These are phyloP conservation scores for Ceratocystis huliohia DNA, from an alignment of 2,329 filamentous ascomycete genomes.

Conservation along the genomic window DNA sequence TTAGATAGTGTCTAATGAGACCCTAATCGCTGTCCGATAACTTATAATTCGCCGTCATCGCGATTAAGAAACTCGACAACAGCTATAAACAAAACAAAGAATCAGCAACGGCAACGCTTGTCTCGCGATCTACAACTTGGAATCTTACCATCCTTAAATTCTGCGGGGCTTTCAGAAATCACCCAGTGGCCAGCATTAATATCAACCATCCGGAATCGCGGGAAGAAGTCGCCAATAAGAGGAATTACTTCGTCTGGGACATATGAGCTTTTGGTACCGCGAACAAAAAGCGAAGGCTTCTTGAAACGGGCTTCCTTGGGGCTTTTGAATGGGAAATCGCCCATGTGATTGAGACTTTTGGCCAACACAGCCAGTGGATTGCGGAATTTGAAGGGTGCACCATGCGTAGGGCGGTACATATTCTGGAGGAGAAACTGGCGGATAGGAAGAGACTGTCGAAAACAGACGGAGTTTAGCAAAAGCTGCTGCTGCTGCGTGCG, in stretches of 20 bases:
- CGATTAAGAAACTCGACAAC: slow-evolving; percentile 50
- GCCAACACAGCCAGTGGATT: slow-evolving; percentile 64
- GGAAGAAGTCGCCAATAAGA: slow-evolving; percentile 72
- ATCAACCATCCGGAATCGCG: slow-evolving; percentile 58
- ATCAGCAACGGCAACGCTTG: slow-evolving; percentile 2
- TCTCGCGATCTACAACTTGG: not conserved
- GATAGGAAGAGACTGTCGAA: slow-evolving; percentile 50
- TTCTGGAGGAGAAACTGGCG: slow-evolving; percentile 90
- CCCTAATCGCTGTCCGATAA: not conserved
- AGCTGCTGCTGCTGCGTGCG: too few relatives aligned
- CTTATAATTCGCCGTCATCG: slow-evolving; percentile 31
- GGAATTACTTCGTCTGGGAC: slow-evolving; percentile 69
- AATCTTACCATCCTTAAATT: slow-evolving; percentile 56
- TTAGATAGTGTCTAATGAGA: not conserved
- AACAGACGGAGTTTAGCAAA: not conserved
- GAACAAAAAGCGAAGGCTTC: slow-evolving; percentile 68
- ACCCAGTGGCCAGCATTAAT: slow-evolving; percentile 77
- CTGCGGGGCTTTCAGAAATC: slow-evolving; percentile 75
- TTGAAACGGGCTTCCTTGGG: slow-evolving; percentile 55
- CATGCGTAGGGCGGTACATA: slow-evolving; percentile 44
- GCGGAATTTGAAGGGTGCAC: slow-evolving; percentile 55
- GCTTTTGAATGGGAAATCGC: slow-evolving; percentile 76
- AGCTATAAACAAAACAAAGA: slow-evolving; percentile 30
- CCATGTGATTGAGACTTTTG: slow-evolving; percentile 57
- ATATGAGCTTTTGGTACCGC: slow-evolving; percentile 66